Base-by-base conservation (phyloP, 176 grass and related monocot species). In the Metroxylon sagu region DNA sequence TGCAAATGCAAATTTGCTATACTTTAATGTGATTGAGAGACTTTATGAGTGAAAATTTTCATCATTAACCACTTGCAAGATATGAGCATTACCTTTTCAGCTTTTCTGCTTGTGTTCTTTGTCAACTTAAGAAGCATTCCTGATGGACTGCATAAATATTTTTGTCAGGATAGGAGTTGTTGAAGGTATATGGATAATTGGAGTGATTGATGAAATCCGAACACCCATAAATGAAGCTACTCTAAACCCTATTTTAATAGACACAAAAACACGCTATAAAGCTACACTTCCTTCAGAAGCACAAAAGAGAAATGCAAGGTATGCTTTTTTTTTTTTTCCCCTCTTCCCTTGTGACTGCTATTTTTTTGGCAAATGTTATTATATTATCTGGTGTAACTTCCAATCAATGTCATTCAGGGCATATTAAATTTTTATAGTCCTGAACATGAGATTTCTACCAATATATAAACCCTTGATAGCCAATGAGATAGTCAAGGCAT, bases 231-330 rank as follows among this genome's bases (percentile, higher is more conserved):
- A 85, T 88, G 76, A 57, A 16, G 19, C 49, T 70, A 43, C 84
- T 18, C 55, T 71, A 50, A 77, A 64, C 66, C 83, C 93, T 27
- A 68, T 83, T 21, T 71, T 92, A 31, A 78, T 88, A 64, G 93
- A 98, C 54, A 92, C 84, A 29, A 98, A 98, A 73, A 98, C 93
- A 59, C 81, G 84, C 50, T 57, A 17, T 48, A 92, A 56, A 30
- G 57, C 62, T 65, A 92, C 63, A 58, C 0, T 68, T 17, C 81
- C 93, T 48, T 79, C 81, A 14, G 73, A 91, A 80, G 80, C 78
- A 62, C 93, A 98, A 71, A 92, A 88, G 66, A 80, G 87, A 89
- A 98, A 98, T 78, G 87, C 81, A 85, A 91, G 84, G 87, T 97
- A 52, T 70, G 26, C 8, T 50, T 10, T 10, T 43, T 43, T 43